A percentile compares a stretch with the other conserved stretches of the same genome.
Conservation (phyloP, 2,329 filamentous ascomycete species). For the Fusarium xylarioides region DNA sequence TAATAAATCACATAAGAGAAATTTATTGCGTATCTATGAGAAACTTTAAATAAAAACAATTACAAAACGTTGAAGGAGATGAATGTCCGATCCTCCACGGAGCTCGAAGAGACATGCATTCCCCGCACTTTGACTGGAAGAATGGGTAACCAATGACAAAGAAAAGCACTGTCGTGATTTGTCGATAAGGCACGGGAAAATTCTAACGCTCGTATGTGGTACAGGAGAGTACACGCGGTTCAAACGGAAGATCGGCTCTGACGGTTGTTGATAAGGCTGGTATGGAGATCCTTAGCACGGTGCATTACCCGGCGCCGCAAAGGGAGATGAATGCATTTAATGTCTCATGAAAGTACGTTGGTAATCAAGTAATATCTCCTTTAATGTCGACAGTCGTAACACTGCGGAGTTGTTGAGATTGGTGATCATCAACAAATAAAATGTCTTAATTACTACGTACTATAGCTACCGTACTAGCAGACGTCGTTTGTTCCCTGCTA, state of each 20-base stretch:
- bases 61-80: constrained; percentile 1
- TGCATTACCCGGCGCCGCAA: background rate
- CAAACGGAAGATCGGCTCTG: background rate
- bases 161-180: background rate
- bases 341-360: background rate
- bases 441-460: constrained; percentile 7
- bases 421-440: constrained; percentile 29
- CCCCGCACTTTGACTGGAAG: constrained; percentile 18
- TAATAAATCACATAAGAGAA: background rate
- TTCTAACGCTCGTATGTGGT: constrained; percentile 10
- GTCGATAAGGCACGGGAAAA: background rate
- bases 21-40: background rate
- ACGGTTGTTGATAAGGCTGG: constrained; percentile 1
- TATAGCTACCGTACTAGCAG: background rate
- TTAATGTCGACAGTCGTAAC: constrained; percentile 1
- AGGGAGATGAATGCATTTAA: constrained; percentile 6
- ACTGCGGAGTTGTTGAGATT: constrained; percentile 28
- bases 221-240: background rate
- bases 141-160: constrained; percentile 14
- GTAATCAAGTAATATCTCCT: constrained; percentile 11
- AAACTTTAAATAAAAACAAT: background rate
- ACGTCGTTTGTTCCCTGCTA: constrained; percentile 23
- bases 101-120: constrained; percentile 19
- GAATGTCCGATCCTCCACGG: constrained; percentile 4
- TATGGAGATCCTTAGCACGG: background rate